phyloP scores from a whole-genome alignment of 805 yeast genomes.

The Spathaspora arborariae region DNA sequence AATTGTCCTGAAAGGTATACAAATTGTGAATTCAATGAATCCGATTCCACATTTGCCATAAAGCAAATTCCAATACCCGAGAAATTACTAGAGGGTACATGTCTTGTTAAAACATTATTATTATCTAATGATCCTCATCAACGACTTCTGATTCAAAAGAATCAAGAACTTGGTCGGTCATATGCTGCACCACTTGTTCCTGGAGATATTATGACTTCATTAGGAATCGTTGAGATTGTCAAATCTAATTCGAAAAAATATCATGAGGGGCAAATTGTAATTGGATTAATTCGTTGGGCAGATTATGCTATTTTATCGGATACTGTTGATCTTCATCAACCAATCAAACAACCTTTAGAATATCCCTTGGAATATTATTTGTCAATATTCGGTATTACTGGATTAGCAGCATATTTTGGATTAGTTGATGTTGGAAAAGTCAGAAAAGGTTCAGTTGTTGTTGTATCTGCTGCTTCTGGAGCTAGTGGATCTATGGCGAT shows the following conservation, averaged over 20 bases:
- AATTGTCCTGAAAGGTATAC: conserved; percentile 18
- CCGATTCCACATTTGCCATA: conserved; percentile 29
- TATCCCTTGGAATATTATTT: conserved; percentile 23
- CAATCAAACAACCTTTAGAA: conserved; percentile 10
- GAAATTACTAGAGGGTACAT: conserved; percentile 20
- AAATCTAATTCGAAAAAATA: conserved; percentile 21
- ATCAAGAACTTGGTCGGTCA: conserved; percentile 19
- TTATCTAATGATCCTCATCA: conserved; percentile 36
- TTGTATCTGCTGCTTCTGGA: conserved; percentile 32
- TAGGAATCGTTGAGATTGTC: conserved; percentile 18
- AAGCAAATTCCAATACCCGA: conserved; percentile 10
- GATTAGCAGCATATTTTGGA: conserved; percentile 29
- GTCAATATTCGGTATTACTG: conserved; percentile 24
- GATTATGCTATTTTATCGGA: conserved; percentile 17
- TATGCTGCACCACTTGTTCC: conserved; percentile 20
- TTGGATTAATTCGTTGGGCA: conserved; percentile 20
- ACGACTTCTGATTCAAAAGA: conserved; percentile 34
- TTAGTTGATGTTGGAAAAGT: conserved; percentile 15
- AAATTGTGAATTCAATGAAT: conserved; percentile 15
- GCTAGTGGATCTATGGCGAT: conserved; percentile 31
- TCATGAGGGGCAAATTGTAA: conserved; percentile 20
- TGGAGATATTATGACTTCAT: conserved; percentile 11
- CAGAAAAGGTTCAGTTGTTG: conserved; percentile 14
- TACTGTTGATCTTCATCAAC: conserved; percentile 11
- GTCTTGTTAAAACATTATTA: conserved; percentile 23